Base-by-base conservation (phyloP, 2,329 filamentous ascomycete species). In the Trichoderma guizhouense region DNA sequence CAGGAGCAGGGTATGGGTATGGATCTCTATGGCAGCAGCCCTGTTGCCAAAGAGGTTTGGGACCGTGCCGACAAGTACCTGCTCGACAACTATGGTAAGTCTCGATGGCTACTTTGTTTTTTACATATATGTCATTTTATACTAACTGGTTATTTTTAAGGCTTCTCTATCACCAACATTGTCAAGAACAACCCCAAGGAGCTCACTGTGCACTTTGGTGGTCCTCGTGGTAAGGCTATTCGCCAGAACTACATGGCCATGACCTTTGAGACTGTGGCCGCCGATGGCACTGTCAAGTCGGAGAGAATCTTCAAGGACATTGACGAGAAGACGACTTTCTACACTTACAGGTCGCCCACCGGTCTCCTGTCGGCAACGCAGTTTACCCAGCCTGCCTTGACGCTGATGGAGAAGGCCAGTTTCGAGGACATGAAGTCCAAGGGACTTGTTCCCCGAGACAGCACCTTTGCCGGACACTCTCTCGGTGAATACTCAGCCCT, bases 1-100 rank as follows among this genome's bases (percentile, higher is more conserved):
- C 97, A 99, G 83, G 96, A 99, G 83, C 96, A 99, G 82, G 96
- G 96, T 74, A 99, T 99, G 96, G 96, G 96, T 83, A 99, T 99
- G 96, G 96, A 98, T 79, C 88, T 99, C 66, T 99, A 99, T 82
- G 92, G 88, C 78, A 97, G 92, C 87, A 98, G 96, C 81, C 86
- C 92, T 47, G 96, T 99, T 24, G 97, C 96, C 74, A 95, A 94
- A 85, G 95, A 97, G 78, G 96, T 99, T 66, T 99, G 96, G 96
- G 96, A 98, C 81, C 91, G 94, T 73, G 97, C 96, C 65, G 96
- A 99, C 84, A 97, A 93, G 83, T 97, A 99, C 82, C 95, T 99
- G 81, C 91, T 98, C 85, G 95, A 98, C 84, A 98, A 97, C 81
- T 99, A 99, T 84, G 96, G 94, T 93, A 87, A 85, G 89, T 79